These are phyloP conservation scores for Candida sp. DNA, from an alignment of 1,139 yeast genomes.

Conservation along the genomic window DNA sequence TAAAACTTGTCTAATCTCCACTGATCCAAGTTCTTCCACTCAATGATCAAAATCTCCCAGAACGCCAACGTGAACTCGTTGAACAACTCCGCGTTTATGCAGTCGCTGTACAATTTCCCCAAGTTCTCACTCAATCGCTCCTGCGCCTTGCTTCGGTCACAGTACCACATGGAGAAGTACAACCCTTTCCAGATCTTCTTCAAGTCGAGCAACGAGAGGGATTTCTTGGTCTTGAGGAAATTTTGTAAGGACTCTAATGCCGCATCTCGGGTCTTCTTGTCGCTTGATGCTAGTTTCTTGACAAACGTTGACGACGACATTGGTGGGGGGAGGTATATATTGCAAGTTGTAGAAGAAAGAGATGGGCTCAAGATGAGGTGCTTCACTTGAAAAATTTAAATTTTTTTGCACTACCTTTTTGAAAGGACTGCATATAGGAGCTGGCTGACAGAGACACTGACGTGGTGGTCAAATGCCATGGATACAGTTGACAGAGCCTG, in stretches of 20 bases:
- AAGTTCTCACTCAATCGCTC: constrained; percentile 79
- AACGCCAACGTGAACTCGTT: constrained; percentile 69
- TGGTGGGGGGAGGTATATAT: background rate
- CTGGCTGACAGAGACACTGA: no score
- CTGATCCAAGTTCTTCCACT: constrained; percentile 87
- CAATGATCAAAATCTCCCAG: constrained; percentile 79
- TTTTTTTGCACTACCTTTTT: background rate
- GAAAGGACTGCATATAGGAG: background rate
- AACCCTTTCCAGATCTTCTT: constrained; percentile 95
- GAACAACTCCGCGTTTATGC: constrained; percentile 24
- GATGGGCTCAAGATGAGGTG: constrained; percentile 1
- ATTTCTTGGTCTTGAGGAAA: constrained; percentile 50
- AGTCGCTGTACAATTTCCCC: constrained; percentile 61
- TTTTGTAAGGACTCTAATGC: constrained; percentile 72
- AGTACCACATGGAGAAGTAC: constrained; percentile 94
- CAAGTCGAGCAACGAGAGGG: constrained; percentile 51
- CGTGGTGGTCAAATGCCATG: no score
- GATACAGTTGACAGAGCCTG: background rate
- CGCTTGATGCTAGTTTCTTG: constrained; percentile 84
- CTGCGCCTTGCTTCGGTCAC: constrained; percentile 93
- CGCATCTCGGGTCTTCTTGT: constrained; percentile 72
- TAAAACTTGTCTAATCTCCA: constrained; percentile 90
- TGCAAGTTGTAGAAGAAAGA: background rate
- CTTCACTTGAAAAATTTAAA: background rate
- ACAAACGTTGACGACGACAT: constrained; percentile 55